Base-by-base conservation (phyloP, 2,329 filamentous ascomycete genomes). In the Teratosphaeria nubilosa region DNA sequence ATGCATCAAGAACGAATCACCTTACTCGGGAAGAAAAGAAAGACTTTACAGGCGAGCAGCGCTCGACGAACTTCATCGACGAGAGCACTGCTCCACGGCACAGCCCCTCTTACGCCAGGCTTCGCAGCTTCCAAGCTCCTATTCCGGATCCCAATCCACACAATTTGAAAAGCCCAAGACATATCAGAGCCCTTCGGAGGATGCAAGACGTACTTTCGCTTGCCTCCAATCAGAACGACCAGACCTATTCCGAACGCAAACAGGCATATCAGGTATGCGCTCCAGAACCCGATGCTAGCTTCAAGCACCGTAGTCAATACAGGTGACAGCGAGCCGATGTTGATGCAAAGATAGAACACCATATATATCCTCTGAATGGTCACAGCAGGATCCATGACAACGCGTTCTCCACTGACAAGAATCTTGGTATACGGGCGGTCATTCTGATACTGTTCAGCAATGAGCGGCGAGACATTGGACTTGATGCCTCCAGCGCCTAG, bases 401-500 rank as follows among this genome's bases (percentile, higher is more conserved):
- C 72, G 32, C 74, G 72, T 66, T 78, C 76, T 54, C 76, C 76
- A 68, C 58, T 71, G 65, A 76, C 64, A 48, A 73, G 56, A 0
- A 66, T 69, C 60, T 72, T 74, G 54, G 78, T 66, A 48, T 71
- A 71, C 0, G 73, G 71, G 9, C 68, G 72, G 7, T 69, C 75
- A 16, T 72, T 69, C 11, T 67, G 69, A 41, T 77, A 73, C 64
- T 79, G 77, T 64, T 79, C 77, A 5, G 76, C 77, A 56, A 78
- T 75, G 27, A 79, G 63, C 5, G 77, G 77, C 11, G 75, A 75
- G 54, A 91, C 86, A 68, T 91, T 91, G 64, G 86, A 82, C 77
- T 91, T 91, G 81, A 91, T 90, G 68, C 88, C 86, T 60, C 88
- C 88, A 1, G 86, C 88, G 52, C 88, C 88, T 24, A 89, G 69